Evolutionary conservation across 2,329 filamentous ascomycete genomes (phyloP), one percentile per base, ranked within the genome.

Genomic region (Fusarium sp.): DNA sequence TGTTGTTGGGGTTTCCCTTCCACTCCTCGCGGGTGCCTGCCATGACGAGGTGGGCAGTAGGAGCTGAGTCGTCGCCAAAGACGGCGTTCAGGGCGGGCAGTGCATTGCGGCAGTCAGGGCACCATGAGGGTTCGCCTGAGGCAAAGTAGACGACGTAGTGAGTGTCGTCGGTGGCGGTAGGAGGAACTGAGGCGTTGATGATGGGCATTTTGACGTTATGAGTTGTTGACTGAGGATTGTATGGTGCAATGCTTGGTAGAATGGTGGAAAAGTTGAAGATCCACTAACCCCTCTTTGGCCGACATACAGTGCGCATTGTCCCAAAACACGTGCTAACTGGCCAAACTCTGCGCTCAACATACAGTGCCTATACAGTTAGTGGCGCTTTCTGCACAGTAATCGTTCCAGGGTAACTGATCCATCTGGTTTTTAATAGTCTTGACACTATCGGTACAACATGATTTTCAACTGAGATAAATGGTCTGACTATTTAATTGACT

Each of bases 111-210:
- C 73, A 77, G 49, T 77, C 75, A 1, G 75, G 75, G 23, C 75
- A 77, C 75, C 75, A 77, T 1, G 75, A 76, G 7, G 75, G 75
- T 21, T 77, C 68, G 13, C 75, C 75, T 0, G 75, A 77, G 4
- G 75, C 75, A 31, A 77, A 77, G 61, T 77, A 77, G 28, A 76
- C 75, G 63, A 77, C 74, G 31, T 77, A 77, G 60, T 77, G 75
- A 42, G 64, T 67, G 60, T 74, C 72, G 42, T 54, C 44, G 42
- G 56, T 66, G 6, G 73, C 51, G 11, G 74, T 62, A 8, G 75
- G 75, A 12, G 75, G 75, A 3, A 63, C 26, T 7, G 76, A 55
- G 19, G 68, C 71, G 53, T 76, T 55, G 54, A 75, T 61, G 53
- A 77, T 67, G 55, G 75, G 75, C 75, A 77, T 77, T 51, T 62